Evolutionary conservation across 2,329 filamentous ascomycete species (phyloP).

Genomic region (Neofusicoccum umdonicola): DNA sequence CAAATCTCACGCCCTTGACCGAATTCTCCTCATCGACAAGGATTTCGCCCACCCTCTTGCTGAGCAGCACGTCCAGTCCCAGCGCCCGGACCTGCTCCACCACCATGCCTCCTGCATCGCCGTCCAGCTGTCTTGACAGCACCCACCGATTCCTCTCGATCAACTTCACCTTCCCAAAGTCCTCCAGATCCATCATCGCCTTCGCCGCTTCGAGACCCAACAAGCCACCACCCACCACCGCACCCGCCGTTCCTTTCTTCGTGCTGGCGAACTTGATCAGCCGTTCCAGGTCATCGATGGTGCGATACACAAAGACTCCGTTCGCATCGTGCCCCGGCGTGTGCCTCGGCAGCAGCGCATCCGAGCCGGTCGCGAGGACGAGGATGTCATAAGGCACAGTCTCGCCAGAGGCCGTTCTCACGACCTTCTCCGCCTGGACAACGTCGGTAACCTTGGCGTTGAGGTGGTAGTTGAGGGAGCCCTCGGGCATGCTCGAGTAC

Average conservation of each 20-base stretch:
- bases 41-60: conserved; percentile 71
- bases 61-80: conserved; percentile 76
- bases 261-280: conserved; percentile 71
- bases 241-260: conserved; percentile 66
- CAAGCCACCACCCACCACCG: conserved; percentile 80
- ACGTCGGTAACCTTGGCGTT: conserved; percentile 73
- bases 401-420: conserved; percentile 69
- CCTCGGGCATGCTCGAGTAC: conserved; percentile 66
- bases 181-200: conserved; percentile 82
- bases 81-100: conserved; percentile 76
- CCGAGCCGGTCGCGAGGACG: conserved; percentile 81
- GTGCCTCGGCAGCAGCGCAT: conserved; percentile 70
- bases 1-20: conserved; percentile 73
- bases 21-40: conserved; percentile 64
- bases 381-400: conserved; percentile 74
- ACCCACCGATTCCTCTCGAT: conserved; percentile 84
- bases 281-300: conserved; percentile 74
- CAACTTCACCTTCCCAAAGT: conserved; percentile 70
- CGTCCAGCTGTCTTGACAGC: conserved; percentile 76
- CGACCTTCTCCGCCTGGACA: conserved; percentile 60
- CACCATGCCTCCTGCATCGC: conserved; percentile 76
- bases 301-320: conserved; percentile 87
- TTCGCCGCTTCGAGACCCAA: conserved; percentile 87
- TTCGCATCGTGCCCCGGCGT: conserved; percentile 76
- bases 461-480: conserved; percentile 70